phyloP scores from a whole-genome alignment of 1,139 yeast genomes.

The Blastobotrys arbuscula region DNA sequence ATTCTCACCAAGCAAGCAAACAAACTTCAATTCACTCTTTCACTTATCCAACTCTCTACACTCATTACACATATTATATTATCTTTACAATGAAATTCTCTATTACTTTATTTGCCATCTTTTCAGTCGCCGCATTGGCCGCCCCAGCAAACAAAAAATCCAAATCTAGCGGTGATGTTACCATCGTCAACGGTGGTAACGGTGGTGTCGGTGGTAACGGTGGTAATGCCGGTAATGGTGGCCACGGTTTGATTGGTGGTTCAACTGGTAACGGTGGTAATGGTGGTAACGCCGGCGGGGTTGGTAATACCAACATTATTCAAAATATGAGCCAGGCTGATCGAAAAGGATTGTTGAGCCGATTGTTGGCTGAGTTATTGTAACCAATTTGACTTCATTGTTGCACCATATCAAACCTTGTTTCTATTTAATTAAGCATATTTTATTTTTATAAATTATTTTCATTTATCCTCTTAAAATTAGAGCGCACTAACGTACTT shows the following conservation, averaged over 20 bases:
- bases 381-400: too few relatives aligned
- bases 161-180: not conserved
- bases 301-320: not conserved
- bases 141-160: not conserved
- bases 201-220: slow-evolving; percentile 5
- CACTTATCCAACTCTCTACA: too few relatives aligned
- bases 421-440: too few relatives aligned
- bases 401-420: too few relatives aligned
- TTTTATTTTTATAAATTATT: too few relatives aligned
- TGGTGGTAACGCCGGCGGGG: slow-evolving; percentile 5
- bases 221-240: not conserved
- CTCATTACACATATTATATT: too few relatives aligned
- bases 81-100: slow-evolving; percentile 2
- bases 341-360: not conserved
- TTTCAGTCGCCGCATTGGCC: not conserved
- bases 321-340: not conserved
- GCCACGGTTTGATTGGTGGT: not conserved
- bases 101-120: not conserved
- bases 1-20: not conserved
- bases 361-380: not conserved
- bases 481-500: too few relatives aligned
- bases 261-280: not conserved
- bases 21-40: not conserved
- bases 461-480: too few relatives aligned
- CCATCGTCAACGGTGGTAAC: not conserved